phyloP scores from a whole-genome alignment of 345 rosid species.

The Brassica incana region DNA sequence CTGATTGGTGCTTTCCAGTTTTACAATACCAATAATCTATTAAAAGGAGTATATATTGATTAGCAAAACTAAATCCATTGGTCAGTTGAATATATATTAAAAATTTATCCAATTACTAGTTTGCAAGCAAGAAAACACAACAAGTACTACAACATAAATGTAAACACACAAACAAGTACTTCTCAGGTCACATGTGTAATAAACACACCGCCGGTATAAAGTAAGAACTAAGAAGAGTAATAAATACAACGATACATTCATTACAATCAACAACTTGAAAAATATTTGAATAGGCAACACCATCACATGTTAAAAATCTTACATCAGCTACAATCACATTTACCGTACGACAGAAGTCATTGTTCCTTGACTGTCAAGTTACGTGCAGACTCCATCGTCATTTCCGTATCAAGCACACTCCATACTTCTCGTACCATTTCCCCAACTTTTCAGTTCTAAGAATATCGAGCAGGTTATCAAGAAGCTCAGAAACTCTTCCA shows the following conservation, averaged over 20 bases:
- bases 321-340: background rate
- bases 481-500: constrained; percentile 25
- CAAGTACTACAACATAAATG: background rate
- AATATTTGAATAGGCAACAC: background rate
- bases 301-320: background rate
- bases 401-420: constrained; percentile 1
- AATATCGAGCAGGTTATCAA: constrained; percentile 11
- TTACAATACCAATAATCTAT: background rate
- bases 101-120: background rate
- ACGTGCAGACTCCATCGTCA: background rate
- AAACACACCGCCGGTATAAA: constrained; percentile 13
- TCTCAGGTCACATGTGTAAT: background rate
- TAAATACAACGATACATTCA: background rate
- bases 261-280: background rate
- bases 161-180: background rate
- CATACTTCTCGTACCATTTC: constrained; percentile 6
- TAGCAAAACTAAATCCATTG: background rate
- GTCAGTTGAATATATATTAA: background rate
- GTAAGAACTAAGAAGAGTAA: background rate
- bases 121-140: constrained; percentile 1
- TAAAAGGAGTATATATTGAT: background rate
- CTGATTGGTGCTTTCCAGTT: background rate
- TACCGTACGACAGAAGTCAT: constrained; percentile 18
- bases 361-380: constrained; percentile 22
- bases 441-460: constrained; percentile 4